Conservation (phyloP, 768 basidiomycete species). For the Suillus subluteus region DNA sequence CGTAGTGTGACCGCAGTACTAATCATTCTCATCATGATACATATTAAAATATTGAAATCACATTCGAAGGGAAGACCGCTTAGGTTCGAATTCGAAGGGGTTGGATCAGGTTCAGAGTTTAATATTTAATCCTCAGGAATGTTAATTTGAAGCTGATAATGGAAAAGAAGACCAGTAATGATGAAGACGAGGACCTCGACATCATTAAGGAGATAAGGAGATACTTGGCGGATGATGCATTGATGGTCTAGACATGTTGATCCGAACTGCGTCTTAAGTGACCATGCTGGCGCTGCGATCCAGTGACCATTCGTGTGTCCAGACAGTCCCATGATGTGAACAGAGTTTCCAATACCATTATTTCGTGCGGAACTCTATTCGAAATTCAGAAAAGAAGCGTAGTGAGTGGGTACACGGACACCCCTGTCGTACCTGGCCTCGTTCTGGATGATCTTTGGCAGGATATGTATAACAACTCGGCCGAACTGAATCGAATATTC, state of each 20-base stretch:
- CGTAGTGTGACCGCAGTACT: neutral
- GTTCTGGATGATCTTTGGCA: neutral
- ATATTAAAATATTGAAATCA: neutral
- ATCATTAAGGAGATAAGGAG: neutral
- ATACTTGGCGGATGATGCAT: neutral
- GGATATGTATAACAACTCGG: neutral
- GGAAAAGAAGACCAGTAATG: neutral
- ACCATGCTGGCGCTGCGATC: neutral
- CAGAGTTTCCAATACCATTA: neutral
- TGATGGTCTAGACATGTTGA: neutral
- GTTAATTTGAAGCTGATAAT: neutral
- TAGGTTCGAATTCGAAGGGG: neutral
- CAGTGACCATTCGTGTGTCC: neutral
- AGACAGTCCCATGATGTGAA: neutral
- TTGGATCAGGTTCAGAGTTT: neutral
- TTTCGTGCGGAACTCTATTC: neutral
- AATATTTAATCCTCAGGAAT: neutral
- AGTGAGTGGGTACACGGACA: neutral
- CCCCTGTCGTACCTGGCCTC: neutral
- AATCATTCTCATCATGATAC: neutral
- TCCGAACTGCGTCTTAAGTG: neutral
- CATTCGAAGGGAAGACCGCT: neutral
- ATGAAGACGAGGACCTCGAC: neutral
- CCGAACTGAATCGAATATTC: neutral
- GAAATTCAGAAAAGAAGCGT: neutral